A percentile compares a stretch with the other conserved stretches of the same genome.
These are phyloP conservation scores for Candida ipomoeae DNA, from an alignment of 805 yeast species.

Conservation along the genomic window DNA sequence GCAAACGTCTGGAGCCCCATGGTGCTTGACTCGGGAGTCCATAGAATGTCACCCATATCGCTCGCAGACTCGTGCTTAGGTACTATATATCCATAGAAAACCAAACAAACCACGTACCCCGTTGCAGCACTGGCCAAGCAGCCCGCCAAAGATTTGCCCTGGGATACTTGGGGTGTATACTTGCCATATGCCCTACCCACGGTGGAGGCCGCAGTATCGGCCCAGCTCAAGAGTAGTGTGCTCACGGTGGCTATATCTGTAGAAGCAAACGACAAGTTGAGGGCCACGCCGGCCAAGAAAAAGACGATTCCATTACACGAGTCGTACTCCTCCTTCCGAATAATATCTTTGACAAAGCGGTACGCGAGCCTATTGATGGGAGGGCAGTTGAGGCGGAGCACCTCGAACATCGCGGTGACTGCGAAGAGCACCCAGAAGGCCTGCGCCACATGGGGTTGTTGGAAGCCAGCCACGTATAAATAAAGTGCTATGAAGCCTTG, in stretches of 20 bases:
- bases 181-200: conserved; percentile 84
- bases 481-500: conserved; percentile 80
- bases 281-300: conserved; percentile 73
- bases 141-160: conserved; percentile 85
- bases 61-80: conserved; percentile 55
- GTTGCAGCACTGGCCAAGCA: conserved; percentile 77
- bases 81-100: conserved; percentile 69
- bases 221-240: conserved; percentile 85
- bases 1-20: conserved; percentile 53
- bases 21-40: conserved; percentile 59
- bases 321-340: conserved; percentile 78
- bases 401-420: conserved; percentile 58
- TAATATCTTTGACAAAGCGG: conserved; percentile 66
- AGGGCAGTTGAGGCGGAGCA: conserved; percentile 57
- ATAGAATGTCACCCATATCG: conserved; percentile 54
- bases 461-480: conserved; percentile 60
- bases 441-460: conserved; percentile 52
- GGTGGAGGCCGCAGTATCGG: conserved; percentile 95
- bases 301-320: conserved; percentile 80
- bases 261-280: conserved; percentile 66
- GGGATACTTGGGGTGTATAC: conserved; percentile 71
- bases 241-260: conserved; percentile 80
- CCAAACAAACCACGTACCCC: conserved; percentile 63
- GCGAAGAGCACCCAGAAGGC: conserved; percentile 56
- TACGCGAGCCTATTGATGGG: conserved; percentile 66